These are phyloP conservation scores for Sungouiella thailandica DNA, from an alignment of 805 yeast genomes.

Conservation along the genomic window DNA sequence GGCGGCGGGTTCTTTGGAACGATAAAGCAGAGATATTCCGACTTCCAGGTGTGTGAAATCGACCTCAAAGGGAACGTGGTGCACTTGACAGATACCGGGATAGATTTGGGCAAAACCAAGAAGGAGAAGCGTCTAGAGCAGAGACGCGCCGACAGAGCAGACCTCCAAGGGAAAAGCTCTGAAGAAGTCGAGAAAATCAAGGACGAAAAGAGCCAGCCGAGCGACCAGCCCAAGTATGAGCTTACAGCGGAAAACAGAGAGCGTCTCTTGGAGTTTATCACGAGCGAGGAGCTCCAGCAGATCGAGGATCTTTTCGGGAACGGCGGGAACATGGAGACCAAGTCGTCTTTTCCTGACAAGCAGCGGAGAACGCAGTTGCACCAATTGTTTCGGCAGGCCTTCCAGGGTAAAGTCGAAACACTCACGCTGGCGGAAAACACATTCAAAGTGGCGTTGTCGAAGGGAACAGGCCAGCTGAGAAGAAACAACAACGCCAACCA, in stretches of 20 bases:
- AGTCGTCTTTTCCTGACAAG: constrained; percentile 58
- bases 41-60: constrained; percentile 90
- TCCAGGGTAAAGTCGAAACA: constrained; percentile 71
- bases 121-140: constrained; percentile 45
- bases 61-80: constrained; percentile 63
- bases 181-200: constrained; percentile 29
- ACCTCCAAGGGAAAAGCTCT: constrained; percentile 26
- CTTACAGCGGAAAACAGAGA: constrained; percentile 43
- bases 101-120: constrained; percentile 41
- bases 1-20: constrained; percentile 66
- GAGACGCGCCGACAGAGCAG: constrained; percentile 35
- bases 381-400: constrained; percentile 67
- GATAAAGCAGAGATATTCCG: constrained; percentile 86
- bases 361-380: constrained; percentile 74
- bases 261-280: constrained; percentile 50
- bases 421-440: constrained; percentile 65
- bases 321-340: constrained; percentile 56
- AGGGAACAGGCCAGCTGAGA: constrained; percentile 33
- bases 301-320: constrained; percentile 51
- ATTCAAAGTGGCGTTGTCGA: constrained; percentile 57
- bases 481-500: constrained; percentile 34
- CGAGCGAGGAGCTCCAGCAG: constrained; percentile 53
- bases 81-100: constrained; percentile 71
- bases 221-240: constrained; percentile 32
- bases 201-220: constrained; percentile 20